Evolutionary conservation across 331 rosid species (phyloP).

Genomic region (Malus hybrid): DNA sequence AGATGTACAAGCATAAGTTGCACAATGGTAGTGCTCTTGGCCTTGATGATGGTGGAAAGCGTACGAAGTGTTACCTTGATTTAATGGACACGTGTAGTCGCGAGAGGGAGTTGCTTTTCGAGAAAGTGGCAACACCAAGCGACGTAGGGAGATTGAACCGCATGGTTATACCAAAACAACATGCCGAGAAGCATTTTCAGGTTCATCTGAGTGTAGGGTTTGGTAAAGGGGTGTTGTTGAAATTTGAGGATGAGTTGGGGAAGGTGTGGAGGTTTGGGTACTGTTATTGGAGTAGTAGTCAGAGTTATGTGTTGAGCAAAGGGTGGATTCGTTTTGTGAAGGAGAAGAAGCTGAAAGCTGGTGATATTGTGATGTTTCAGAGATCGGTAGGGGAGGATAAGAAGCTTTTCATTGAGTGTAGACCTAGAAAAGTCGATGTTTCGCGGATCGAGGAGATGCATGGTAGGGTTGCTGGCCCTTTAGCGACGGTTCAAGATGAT

Average conservation of each 20-base stretch:
- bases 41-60: not conserved
- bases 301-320: constrained; percentile 23
- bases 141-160: not conserved
- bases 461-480: not conserved
- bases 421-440: not conserved
- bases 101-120: constrained; percentile 12
- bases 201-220: not conserved
- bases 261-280: constrained; percentile 26
- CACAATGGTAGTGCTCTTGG: not conserved
- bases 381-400: constrained; percentile 7
- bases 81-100: not conserved
- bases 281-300: constrained; percentile 29
- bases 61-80: not conserved
- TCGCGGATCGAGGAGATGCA: not conserved
- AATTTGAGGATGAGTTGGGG: constrained; percentile 11
- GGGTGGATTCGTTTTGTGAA: constrained; percentile 26
- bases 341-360: constrained; percentile 24
- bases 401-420: constrained; percentile 11
- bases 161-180: too few relatives aligned
- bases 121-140: constrained; percentile 26
- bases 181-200: too few relatives aligned
- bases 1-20: constrained; percentile 7
- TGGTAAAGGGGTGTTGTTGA: constrained; percentile 8
- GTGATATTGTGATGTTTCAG: constrained; percentile 15
- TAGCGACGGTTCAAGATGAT: not conserved